Evolutionary conservation across 140 eudicot genomes (phyloP), one percentile per base, ranked within the genome.

Genomic region (Senecio squalidus): DNA sequence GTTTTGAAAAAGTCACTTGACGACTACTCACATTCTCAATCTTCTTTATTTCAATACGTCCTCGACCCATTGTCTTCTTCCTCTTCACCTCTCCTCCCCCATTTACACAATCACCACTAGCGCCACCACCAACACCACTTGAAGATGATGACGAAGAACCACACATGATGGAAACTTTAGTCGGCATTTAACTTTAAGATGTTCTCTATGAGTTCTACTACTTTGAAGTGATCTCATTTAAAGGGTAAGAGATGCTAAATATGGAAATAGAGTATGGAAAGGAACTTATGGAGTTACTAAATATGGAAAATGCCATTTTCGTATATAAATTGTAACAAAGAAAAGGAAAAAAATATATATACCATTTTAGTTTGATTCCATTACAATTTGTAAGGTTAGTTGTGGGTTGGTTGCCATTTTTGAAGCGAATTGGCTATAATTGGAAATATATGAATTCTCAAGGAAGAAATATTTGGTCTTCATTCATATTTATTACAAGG

Each of bases 1-100:
- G 81, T 27, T 84, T 89, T 0, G 97, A 84, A 71, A 89, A 89
- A 0, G 97, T 89, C 45, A 89, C 97, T 46, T 84, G 95, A 24
- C 97, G 76, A 46, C 95, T 82, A 36, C 80, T 89, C 14, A 76
- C 74, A 47, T 89, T 89, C 54, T 89, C 97, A 6, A 89, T 89
- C 72, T 89, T 79, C 74, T 85, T 84, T 30, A 88, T 84, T 74
- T 84, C 95, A 60, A 82, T 88, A 62, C 84, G 71, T 4, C 95
- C 96, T n/a, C 96, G 76, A 36, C 95, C 96, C 95, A 88, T 78
- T 2, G 55, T 54, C 33, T 62, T 74, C 56, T 48, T 50, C 38
- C 38, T 21, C 40, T n/a, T 38, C 36, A 52, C 52, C 8, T 23
- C 60, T 26, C 43, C 70, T 2, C 26, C 63, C 14, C 43, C 53